These are phyloP conservation scores for Colletotrichum tropicale DNA, from an alignment of 2,329 filamentous ascomycete species.

Conservation along the genomic window DNA sequence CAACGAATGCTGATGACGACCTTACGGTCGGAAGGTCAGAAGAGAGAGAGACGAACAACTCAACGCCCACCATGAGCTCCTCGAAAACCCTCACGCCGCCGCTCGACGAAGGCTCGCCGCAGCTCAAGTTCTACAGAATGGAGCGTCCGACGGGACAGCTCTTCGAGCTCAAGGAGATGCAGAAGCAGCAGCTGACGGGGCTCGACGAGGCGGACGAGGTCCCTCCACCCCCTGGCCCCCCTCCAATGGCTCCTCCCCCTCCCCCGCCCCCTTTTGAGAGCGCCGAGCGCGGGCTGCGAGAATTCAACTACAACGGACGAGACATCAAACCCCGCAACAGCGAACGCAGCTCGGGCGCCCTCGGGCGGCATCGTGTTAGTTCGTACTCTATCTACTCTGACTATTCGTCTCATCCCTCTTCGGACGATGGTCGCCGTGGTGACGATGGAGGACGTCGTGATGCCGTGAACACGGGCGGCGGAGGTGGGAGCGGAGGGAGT, in stretches of 20 bases:
- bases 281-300: conserved; percentile 14
- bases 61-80: background rate
- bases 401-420: conserved; percentile 8
- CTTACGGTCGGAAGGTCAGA: background rate
- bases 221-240: background rate
- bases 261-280: background rate
- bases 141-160: conserved; percentile 3
- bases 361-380: background rate
- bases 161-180: conserved; percentile 5
- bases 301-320: conserved; percentile 19
- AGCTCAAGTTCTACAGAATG: background rate
- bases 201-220: background rate
- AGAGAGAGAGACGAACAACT: background rate
- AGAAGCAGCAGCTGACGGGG: background rate
- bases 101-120: background rate
- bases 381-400: conserved; percentile 2
- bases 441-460: background rate
- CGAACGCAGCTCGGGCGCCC: conserved; percentile 7
- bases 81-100: background rate
- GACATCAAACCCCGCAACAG: conserved; percentile 7
- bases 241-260: background rate
- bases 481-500: background rate
- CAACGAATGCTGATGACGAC: background rate
- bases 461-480: background rate
- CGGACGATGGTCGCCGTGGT: background rate